Evolutionary conservation across 202 grass and related monocot species (phyloP).

Genomic region (Dendrocalamus latiflorus): DNA sequence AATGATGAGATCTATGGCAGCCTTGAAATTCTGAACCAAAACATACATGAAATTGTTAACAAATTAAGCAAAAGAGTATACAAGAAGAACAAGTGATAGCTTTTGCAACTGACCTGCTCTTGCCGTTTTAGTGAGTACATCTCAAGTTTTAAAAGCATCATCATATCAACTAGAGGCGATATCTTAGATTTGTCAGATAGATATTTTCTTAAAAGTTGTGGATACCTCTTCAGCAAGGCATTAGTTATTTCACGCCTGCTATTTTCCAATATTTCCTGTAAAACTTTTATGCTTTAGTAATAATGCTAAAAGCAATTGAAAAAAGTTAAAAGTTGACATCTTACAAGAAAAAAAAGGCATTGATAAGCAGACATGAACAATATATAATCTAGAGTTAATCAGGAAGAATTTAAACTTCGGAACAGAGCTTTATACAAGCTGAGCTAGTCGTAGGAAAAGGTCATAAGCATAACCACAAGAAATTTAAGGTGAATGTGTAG

Average conservation of each 20-base stretch:
- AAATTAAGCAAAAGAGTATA: conserved; percentile 5
- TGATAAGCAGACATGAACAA: conserved; percentile 4
- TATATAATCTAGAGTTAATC: conserved; percentile 8
- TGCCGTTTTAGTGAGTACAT: too few relatives aligned
- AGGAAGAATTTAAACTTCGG: not conserved
- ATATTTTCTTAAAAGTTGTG: too few relatives aligned
- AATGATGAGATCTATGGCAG: conserved; percentile 64
- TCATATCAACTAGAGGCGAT: too few relatives aligned
- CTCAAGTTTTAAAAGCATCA: too few relatives aligned
- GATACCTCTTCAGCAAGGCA: too few relatives aligned
- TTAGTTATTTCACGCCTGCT: too few relatives aligned
- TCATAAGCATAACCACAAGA: not conserved
- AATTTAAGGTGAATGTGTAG: not conserved
- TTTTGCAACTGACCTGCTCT: conserved; percentile 61
- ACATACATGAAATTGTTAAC: conserved; percentile 19
- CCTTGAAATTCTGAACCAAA: conserved; percentile 81
- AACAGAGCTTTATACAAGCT: not conserved
- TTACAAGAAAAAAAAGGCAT: not conserved
- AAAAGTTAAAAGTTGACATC: not conserved
- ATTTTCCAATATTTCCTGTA: conserved; percentile 85
- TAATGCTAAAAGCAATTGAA: conserved; percentile 13
- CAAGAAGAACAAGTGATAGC: conserved; percentile 12
- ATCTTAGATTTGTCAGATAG: too few relatives aligned
- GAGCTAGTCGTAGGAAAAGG: not conserved
- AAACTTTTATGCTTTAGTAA: conserved; percentile 26